These are phyloP conservation scores for Rutstroemia sp. DNA, from an alignment of 2,329 filamentous ascomycete genomes.

Conservation along the genomic window DNA sequence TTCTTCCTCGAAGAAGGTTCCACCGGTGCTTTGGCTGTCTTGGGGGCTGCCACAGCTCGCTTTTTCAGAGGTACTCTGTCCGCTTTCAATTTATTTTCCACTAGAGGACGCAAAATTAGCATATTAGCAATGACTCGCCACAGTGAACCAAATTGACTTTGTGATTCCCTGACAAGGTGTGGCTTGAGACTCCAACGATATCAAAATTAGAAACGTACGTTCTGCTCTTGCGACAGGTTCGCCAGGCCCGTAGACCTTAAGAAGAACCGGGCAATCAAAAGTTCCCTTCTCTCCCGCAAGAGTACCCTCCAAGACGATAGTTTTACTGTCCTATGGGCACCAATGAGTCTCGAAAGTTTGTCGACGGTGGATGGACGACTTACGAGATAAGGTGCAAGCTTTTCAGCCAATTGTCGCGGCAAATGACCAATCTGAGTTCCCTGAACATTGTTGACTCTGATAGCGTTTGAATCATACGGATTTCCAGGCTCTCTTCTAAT, in stretches of 20 bases:
- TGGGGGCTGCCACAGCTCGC: constrained; percentile 30
- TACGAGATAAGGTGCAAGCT: constrained; percentile 66
- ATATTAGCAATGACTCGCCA: background rate
- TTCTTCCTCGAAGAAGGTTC: constrained; percentile 37
- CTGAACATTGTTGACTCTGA: constrained; percentile 71
- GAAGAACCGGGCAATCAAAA: constrained; percentile 65
- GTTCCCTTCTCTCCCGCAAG: constrained; percentile 58
- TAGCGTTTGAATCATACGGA: constrained; percentile 66
- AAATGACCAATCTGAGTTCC: constrained; percentile 73
- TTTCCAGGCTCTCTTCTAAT: constrained; percentile 61
- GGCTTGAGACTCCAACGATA: background rate
- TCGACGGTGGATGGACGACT: constrained; percentile 20
- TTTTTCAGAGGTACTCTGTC: constrained; percentile 50
- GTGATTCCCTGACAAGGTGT: too few relatives aligned
- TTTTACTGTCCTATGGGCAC: constrained; percentile 40
- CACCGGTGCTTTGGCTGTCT: constrained; percentile 48
- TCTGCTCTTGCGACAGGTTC: constrained; percentile 43
- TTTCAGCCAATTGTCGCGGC: constrained; percentile 57
- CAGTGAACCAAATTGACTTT: background rate
- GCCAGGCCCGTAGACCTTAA: constrained; percentile 63
- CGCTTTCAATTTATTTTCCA: constrained; percentile 56
- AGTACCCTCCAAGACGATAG: constrained; percentile 59
- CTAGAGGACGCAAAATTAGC: background rate
- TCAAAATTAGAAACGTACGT: constrained; percentile 11
- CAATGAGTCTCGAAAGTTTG: constrained; percentile 4